Evolutionary conservation across 2,329 filamentous ascomycete genomes (phyloP).

Genomic region (Cercospora sp.): DNA sequence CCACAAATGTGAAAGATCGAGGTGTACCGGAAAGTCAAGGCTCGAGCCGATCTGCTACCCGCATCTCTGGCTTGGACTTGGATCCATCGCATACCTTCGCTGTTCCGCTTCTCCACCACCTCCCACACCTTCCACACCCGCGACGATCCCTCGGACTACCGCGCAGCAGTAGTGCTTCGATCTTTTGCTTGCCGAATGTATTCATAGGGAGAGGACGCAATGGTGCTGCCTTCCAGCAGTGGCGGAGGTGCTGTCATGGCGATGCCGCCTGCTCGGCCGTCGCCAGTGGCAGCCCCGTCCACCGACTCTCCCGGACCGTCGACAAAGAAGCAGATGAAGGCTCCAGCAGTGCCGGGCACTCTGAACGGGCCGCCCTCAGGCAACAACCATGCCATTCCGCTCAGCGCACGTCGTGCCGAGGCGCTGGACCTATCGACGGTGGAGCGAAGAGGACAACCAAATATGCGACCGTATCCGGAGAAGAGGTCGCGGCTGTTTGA

Average conservation of each 20-base stretch:
- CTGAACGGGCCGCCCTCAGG: slow-evolving; percentile 42
- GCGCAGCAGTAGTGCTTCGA: neutral
- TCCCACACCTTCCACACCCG: neutral
- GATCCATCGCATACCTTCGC: slow-evolving; percentile 6
- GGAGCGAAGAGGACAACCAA: slow-evolving; percentile 83
- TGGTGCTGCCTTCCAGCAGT: slow-evolving; percentile 36
- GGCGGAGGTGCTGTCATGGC: slow-evolving; percentile 20
- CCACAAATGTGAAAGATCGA: neutral
- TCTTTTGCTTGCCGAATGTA: slow-evolving; percentile 8
- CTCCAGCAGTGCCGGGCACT: slow-evolving; percentile 33
- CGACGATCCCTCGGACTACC: neutral
- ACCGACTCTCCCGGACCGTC: slow-evolving; percentile 18
- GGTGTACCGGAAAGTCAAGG: neutral
- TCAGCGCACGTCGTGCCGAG: slow-evolving; percentile 64
- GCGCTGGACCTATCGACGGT: slow-evolving; percentile 85
- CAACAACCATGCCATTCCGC: slow-evolving; percentile 51
- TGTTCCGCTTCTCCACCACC: slow-evolving; percentile 3
- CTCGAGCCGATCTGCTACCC: slow-evolving; percentile 3
- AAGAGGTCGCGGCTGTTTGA: slow-evolving; percentile 66
- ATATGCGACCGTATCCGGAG: slow-evolving; percentile 64
- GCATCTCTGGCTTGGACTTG: slow-evolving; percentile 5
- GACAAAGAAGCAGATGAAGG: slow-evolving; percentile 26
- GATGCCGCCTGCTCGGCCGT: slow-evolving; percentile 19
- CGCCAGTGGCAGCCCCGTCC: slow-evolving; percentile 22
- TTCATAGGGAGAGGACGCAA: slow-evolving; percentile 15